These are phyloP conservation scores for Hypericum androsaemum DNA, from an alignment of 345 rosid species.

Conservation along the genomic window DNA sequence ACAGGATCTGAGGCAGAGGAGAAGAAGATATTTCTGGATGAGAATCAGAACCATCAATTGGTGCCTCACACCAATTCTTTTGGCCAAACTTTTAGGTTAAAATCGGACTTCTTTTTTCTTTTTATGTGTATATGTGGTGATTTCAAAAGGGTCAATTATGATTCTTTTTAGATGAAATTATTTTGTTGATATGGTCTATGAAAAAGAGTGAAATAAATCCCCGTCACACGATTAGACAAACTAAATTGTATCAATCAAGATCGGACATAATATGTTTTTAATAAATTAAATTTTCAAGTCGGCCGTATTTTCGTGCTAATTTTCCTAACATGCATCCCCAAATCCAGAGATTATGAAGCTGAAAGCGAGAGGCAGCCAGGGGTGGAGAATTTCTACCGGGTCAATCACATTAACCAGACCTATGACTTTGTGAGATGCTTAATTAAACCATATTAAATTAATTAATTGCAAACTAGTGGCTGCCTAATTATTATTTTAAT, in stretches of 20 bases:
- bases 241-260: not conserved
- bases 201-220: not conserved
- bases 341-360: constrained; percentile 57
- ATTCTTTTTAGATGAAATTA: not conserved
- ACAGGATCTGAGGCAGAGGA: constrained; percentile 13
- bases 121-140: not conserved
- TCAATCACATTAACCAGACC: constrained; percentile 71
- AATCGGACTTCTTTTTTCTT: not conserved
- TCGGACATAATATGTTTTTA: not conserved
- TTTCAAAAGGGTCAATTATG: not conserved
- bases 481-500: not conserved
- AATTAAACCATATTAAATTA: not conserved
- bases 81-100: constrained; percentile 81
- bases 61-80: constrained; percentile 62
- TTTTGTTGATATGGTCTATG: not conserved
- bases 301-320: not conserved
- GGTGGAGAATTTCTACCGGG: constrained; percentile 65
- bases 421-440: constrained; percentile 50
- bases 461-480: not conserved
- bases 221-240: not conserved
- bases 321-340: not conserved
- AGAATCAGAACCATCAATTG: constrained; percentile 55
- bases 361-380: constrained; percentile 60
- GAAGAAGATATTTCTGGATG: constrained; percentile 35
- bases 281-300: not conserved